These are phyloP conservation scores for Mycogone perniciosa DNA, from an alignment of 2,329 filamentous ascomycete genomes.

Conservation along the genomic window DNA sequence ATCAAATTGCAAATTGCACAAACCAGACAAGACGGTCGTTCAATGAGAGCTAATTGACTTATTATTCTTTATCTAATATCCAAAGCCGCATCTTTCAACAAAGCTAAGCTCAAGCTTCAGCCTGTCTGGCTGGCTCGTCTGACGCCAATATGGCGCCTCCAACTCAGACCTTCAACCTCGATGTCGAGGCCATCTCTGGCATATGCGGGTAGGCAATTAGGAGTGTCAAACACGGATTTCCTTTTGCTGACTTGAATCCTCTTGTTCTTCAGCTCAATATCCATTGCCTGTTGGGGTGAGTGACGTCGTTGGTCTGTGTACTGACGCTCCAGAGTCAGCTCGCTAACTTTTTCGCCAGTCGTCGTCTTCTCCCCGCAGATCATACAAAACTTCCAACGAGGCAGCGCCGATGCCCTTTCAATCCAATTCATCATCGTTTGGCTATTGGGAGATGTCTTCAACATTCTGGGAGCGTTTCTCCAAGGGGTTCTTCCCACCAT, in stretches of 20 bases:
- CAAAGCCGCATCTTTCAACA: too few species aligned
- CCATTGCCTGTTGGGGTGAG: slow-evolving; percentile 80
- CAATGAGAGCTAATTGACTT: too few species aligned
- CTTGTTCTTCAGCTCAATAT: slow-evolving; percentile 64
- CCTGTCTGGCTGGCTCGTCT: too few species aligned
- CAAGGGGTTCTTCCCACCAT: slow-evolving; percentile 93
- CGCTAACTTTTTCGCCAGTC: slow-evolving; percentile 40
- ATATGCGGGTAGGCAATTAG: slow-evolving; percentile 65
- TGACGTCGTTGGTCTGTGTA: slow-evolving; percentile 4
- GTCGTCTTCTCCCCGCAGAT: slow-evolving; percentile 98
- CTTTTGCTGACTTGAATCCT: not conserved
- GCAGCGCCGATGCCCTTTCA: slow-evolving; percentile 80
- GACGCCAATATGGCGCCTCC: slow-evolving; percentile 45
- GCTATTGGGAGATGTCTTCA: slow-evolving; percentile 92
- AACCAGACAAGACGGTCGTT: too few species aligned
- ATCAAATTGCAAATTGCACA: not conserved
- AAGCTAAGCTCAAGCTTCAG: too few species aligned
- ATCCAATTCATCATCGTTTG: slow-evolving; percentile 90
- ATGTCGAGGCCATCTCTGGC: slow-evolving; percentile 85
- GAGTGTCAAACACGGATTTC: not conserved
- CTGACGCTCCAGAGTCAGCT: not conserved
- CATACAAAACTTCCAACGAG: slow-evolving; percentile 82
- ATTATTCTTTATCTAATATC: too few species aligned
- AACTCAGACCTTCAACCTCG: slow-evolving; percentile 58
- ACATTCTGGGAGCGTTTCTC: slow-evolving; percentile 84